Conservation (phyloP, 1,284 basidiomycete species). For the Ceratobasidium papillatum region DNA sequence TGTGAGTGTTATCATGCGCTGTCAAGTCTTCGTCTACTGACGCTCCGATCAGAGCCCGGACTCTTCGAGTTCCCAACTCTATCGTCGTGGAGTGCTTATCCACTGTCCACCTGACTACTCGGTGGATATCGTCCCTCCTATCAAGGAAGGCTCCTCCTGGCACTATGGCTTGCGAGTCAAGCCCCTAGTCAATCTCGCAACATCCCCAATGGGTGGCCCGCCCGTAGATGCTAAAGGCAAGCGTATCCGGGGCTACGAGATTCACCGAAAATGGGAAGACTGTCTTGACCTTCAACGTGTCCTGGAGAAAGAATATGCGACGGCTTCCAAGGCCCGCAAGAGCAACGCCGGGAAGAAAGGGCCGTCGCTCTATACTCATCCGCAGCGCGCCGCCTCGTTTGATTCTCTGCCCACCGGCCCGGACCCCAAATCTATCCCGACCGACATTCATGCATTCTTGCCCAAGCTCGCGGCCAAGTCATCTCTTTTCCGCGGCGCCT, state of each 20-base stretch:
- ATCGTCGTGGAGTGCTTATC: slow-evolving; percentile 44
- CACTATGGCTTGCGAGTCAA: slow-evolving; percentile 44
- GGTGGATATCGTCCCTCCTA: slow-evolving; percentile 42
- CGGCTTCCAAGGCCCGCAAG: slow-evolving; percentile 41
- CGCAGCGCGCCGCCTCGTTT: slow-evolving; percentile 43
- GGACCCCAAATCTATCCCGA: slow-evolving; percentile 40
- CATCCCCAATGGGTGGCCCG: slow-evolving; percentile 21
- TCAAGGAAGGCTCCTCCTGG: slow-evolving; percentile 43
- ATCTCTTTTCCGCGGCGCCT: slow-evolving; percentile 42
- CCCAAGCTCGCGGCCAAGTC: slow-evolving; percentile 44
- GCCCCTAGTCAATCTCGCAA: slow-evolving; percentile 19
- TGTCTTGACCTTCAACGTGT: slow-evolving; percentile 45
- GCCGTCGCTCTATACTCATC: slow-evolving; percentile 11
- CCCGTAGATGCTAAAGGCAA: slow-evolving; percentile 12
- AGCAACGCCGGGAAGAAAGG: slow-evolving; percentile 24
- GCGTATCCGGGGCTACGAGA: slow-evolving; percentile 39
- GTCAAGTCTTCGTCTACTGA: slow-evolving; percentile 4
- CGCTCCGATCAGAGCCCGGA: slow-evolving; percentile 24
- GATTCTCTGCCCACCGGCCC: slow-evolving; percentile 45
- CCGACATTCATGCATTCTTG: slow-evolving; percentile 42
- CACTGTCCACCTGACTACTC: slow-evolving; percentile 44
- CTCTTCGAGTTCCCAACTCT: slow-evolving; percentile 43
- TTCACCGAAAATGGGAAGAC: slow-evolving; percentile 46
- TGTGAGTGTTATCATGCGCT: slow-evolving; percentile 28
- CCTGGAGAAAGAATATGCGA: slow-evolving; percentile 42